These are phyloP conservation scores for Candida tammaniensis DNA, from an alignment of 805 yeast species.

Conservation along the genomic window DNA sequence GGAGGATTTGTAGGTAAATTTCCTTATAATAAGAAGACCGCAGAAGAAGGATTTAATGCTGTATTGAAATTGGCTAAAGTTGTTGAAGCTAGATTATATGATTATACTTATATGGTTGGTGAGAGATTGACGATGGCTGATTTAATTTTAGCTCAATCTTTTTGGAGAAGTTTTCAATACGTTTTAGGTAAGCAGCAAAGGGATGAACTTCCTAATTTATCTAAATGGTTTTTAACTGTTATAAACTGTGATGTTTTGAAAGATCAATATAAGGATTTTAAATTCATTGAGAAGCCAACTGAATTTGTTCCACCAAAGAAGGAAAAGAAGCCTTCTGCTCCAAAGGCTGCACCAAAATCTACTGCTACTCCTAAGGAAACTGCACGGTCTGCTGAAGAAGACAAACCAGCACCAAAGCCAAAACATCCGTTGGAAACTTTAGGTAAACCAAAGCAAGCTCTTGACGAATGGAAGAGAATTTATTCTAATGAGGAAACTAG, in stretches of 20 bases:
- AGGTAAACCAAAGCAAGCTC: slow-evolving; percentile 63
- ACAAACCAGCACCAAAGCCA: slow-evolving; percentile 56
- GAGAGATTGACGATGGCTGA: slow-evolving; percentile 60
- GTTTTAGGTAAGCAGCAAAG: slow-evolving; percentile 68
- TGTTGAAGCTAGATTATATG: slow-evolving; percentile 56
- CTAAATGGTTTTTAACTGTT: slow-evolving; percentile 72
- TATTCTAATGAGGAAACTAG: slow-evolving; percentile 98
- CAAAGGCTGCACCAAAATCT: slow-evolving; percentile 28
- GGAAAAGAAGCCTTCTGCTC: slow-evolving; percentile 49
- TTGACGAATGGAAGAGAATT: slow-evolving; percentile 94
- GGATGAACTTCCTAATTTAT: slow-evolving; percentile 54
- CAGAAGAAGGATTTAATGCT: slow-evolving; percentile 44
- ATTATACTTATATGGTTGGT: slow-evolving; percentile 67
- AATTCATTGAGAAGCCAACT: slow-evolving; percentile 62
- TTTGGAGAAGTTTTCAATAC: slow-evolving; percentile 53
- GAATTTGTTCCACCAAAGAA: slow-evolving; percentile 71
- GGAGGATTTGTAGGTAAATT: slow-evolving; percentile 57
- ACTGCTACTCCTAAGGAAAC: slow-evolving; percentile 37
- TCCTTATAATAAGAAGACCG: slow-evolving; percentile 77
- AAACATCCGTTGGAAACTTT: slow-evolving; percentile 89
- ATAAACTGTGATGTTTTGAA: slow-evolving; percentile 44
- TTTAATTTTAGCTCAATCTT: slow-evolving; percentile 48
- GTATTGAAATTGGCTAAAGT: slow-evolving; percentile 39
- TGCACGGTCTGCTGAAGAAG: slow-evolving; percentile 33
- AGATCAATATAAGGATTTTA: slow-evolving; percentile 47